phyloP scores from a whole-genome alignment of 1,284 basidiomycete species.

The Ceratobasidium sp. region DNA sequence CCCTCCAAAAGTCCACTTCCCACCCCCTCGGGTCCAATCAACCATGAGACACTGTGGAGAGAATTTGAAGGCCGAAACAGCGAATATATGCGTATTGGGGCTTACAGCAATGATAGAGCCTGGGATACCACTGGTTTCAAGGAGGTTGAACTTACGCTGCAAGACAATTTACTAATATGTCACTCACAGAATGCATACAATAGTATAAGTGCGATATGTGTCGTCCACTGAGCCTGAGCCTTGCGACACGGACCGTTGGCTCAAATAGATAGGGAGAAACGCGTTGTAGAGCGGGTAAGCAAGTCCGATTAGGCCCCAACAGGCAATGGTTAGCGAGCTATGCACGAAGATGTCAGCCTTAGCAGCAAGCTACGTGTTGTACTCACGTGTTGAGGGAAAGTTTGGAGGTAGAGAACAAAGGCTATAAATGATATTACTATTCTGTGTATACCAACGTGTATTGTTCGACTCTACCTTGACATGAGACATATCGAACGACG shows the following conservation, averaged over 20 bases:
- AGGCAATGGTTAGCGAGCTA: constrained; percentile 34
- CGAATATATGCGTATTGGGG: constrained; percentile 52
- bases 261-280: constrained; percentile 66
- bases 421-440: constrained; percentile 57
- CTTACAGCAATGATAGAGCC: constrained; percentile 65
- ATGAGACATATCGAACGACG: constrained; percentile 58
- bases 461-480: constrained; percentile 10
- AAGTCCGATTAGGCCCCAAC: constrained; percentile 63
- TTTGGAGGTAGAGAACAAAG: constrained; percentile 63
- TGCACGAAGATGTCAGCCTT: neutral
- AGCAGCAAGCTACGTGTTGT: neutral
- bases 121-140: constrained; percentile 62
- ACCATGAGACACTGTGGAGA: constrained; percentile 59
- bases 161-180: neutral
- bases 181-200: constrained; percentile 58
- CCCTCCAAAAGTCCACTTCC: constrained; percentile 58
- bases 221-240: constrained; percentile 53
- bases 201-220: constrained; percentile 64
- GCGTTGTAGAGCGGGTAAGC: constrained; percentile 69
- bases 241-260: constrained; percentile 54
- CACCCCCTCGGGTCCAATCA: constrained; percentile 59
- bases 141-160: constrained; percentile 55
- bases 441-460: neutral
- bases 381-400: constrained; percentile 63
- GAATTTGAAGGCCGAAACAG: neutral